Evolutionary conservation across 805 yeast genomes (phyloP).

Genomic region (Yamadazyma philogaea): DNA sequence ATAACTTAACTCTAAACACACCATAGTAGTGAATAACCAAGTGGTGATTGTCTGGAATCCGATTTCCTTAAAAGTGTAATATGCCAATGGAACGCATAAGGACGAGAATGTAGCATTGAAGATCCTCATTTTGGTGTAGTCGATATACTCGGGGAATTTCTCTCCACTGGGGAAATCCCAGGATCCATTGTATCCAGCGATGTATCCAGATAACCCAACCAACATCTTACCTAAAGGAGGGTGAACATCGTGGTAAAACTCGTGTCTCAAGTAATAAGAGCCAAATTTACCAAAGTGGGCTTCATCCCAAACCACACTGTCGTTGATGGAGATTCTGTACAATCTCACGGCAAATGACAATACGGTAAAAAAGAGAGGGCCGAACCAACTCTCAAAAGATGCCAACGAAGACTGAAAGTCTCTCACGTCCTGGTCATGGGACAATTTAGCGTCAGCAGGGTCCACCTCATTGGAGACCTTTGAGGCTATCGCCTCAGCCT

Average conservation of each 20-base stretch:
- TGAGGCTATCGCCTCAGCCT: slow-evolving; percentile 9
- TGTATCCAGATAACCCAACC: slow-evolving; percentile 71
- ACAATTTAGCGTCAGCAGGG: slow-evolving; percentile 22
- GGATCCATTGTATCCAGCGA: slow-evolving; percentile 82
- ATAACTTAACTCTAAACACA: slow-evolving; percentile 64
- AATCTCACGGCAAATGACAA: slow-evolving; percentile 66
- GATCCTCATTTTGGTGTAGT: slow-evolving; percentile 63
- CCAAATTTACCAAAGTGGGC: slow-evolving; percentile 90
- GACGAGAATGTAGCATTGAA: slow-evolving; percentile 71
- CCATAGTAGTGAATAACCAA: slow-evolving; percentile 60
- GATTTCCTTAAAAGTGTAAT: slow-evolving; percentile 61
- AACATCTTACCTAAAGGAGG: slow-evolving; percentile 85
- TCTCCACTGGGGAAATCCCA: slow-evolving; percentile 71
- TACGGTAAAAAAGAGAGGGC: slow-evolving; percentile 64
- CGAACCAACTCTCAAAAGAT: slow-evolving; percentile 39
- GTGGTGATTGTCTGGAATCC: slow-evolving; percentile 49
- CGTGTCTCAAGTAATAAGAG: slow-evolving; percentile 72
- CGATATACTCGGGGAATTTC: slow-evolving; percentile 56
- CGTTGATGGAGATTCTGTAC: slow-evolving; percentile 53
- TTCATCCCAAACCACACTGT: slow-evolving; percentile 81
- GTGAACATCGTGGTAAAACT: slow-evolving; percentile 82
- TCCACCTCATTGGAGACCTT: slow-evolving; percentile 7
- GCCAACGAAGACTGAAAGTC: slow-evolving; percentile 28
- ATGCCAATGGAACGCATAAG: slow-evolving; percentile 66
- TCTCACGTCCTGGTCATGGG: slow-evolving; percentile 20